phyloP scores from a whole-genome alignment of 352 stramenopile genomes.

The Pythium myriotylum region DNA sequence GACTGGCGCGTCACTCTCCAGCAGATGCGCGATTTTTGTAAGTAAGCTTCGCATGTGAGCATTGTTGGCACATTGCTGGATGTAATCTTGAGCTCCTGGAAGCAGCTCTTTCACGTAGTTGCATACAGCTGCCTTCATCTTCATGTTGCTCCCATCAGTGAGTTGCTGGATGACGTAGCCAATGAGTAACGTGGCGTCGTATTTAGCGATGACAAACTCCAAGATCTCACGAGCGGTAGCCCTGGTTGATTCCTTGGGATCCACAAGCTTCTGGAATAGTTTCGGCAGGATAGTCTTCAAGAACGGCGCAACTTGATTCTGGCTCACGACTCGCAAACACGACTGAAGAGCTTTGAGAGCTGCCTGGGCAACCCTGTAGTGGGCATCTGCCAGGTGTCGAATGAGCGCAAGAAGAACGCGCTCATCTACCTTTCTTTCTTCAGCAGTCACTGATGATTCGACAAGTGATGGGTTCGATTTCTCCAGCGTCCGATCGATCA shows the following conservation, averaged over 20 bases:
- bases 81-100: slow-evolving; percentile 52
- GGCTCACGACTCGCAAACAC: slow-evolving; percentile 43
- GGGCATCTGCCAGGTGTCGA: slow-evolving; percentile 65
- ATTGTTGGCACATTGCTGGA: slow-evolving; percentile 62
- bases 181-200: slow-evolving; percentile 54
- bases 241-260: slow-evolving; percentile 71
- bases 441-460: neutral
- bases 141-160: slow-evolving; percentile 79
- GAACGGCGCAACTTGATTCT: slow-evolving; percentile 46
- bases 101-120: slow-evolving; percentile 66
- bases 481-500: slow-evolving; percentile 27
- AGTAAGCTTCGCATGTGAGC: slow-evolving; percentile 73
- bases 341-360: slow-evolving; percentile 63
- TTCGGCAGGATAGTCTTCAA: slow-evolving; percentile 63
- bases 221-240: slow-evolving; percentile 59
- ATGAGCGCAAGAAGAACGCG: slow-evolving; percentile 56
- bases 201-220: slow-evolving; percentile 48
- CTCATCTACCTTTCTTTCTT: slow-evolving; percentile 54
- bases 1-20: slow-evolving; percentile 65
- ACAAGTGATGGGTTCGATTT: neutral
- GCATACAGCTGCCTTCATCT: slow-evolving; percentile 71
- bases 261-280: slow-evolving; percentile 77
- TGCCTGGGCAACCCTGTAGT: slow-evolving; percentile 76
- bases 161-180: slow-evolving; percentile 59
- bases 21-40: slow-evolving; percentile 64